Evolutionary conservation across 257 asterid genomes (phyloP).

Genomic region (Solanum dulcamara): DNA sequence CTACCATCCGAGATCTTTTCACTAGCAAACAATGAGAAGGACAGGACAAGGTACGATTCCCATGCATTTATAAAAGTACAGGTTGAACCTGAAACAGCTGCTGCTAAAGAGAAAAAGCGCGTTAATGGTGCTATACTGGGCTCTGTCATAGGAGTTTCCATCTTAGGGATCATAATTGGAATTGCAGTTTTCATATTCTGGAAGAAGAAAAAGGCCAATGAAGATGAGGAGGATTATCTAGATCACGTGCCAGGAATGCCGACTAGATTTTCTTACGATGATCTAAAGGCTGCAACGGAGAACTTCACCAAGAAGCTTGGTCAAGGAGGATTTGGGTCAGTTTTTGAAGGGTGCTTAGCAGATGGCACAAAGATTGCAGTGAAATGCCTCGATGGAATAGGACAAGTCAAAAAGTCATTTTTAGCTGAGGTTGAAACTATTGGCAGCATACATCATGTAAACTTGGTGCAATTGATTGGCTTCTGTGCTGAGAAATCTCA

Average conservation of each 20-base stretch:
- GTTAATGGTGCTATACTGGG: not conserved
- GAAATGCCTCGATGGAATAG: slow-evolving; percentile 18
- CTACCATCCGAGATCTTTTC: slow-evolving; percentile 27
- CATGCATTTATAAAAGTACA: slow-evolving; percentile 12
- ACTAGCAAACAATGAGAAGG: slow-evolving; percentile 11
- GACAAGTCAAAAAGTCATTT: slow-evolving; percentile 13
- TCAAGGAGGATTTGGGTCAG: slow-evolving; percentile 17
- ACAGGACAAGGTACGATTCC: slow-evolving; percentile 3
- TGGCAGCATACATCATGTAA: slow-evolving; percentile 18
- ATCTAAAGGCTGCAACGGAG: slow-evolving; percentile 4
- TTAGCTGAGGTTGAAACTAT: slow-evolving; percentile 22
- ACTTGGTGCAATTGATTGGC: slow-evolving; percentile 13
- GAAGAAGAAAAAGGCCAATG: slow-evolving; percentile 1
- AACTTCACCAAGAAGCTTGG: slow-evolving; percentile 14
- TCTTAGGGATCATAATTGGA: slow-evolving; percentile 2
- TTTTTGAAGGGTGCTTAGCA: slow-evolving; percentile 10
- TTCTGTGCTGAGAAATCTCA: slow-evolving; percentile 21
- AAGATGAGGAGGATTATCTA: slow-evolving; percentile 12
- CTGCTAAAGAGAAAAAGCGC: not conserved
- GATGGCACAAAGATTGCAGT: slow-evolving; percentile 20
- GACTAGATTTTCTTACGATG: slow-evolving; percentile 14
- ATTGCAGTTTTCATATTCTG: not conserved
- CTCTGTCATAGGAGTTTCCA: not conserved
- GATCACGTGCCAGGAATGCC: slow-evolving; percentile 21
- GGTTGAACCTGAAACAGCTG: not conserved